Percentiles rank a stretch among this genome's conserved stretches.
These are phyloP conservation scores for Lyophyllum semitale DNA, from an alignment of 768 basidiomycete species.

Conservation along the genomic window DNA sequence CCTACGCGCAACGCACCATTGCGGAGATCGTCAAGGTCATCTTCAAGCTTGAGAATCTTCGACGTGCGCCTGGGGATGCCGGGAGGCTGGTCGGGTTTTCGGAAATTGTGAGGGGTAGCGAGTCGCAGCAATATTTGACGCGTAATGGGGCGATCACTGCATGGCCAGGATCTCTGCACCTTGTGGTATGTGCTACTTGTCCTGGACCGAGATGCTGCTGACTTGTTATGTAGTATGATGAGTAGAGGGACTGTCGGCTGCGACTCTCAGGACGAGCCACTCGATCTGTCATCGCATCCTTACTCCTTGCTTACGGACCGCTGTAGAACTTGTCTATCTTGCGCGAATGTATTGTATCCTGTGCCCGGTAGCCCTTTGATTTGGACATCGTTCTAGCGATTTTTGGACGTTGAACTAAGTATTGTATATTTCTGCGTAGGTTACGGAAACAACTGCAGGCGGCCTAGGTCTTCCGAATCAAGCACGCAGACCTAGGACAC, in stretches of 20 bases:
- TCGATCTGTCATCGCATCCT: too few species aligned
- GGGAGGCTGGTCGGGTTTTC: slow-evolving; percentile 39
- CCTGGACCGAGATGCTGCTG: neutral
- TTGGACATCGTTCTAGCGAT: too few species aligned
- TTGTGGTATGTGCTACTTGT: slow-evolving; percentile 27
- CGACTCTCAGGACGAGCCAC: too few species aligned
- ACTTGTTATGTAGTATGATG: neutral
- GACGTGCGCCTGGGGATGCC: slow-evolving; percentile 45
- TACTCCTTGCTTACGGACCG: too few species aligned
- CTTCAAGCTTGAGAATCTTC: slow-evolving; percentile 46
- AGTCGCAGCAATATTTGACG: slow-evolving; percentile 33
- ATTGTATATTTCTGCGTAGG: too few species aligned
- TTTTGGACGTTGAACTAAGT: too few species aligned
- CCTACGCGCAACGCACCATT: slow-evolving; percentile 38
- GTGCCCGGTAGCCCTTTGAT: too few species aligned
- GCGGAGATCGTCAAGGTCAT: slow-evolving; percentile 46
- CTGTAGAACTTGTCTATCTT: too few species aligned
- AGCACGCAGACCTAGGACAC: too few species aligned
- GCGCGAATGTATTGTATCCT: too few species aligned
- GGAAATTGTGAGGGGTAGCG: slow-evolving; percentile 31
- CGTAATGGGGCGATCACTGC: slow-evolving; percentile 33
- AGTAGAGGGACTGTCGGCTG: neutral
- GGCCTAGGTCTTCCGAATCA: too few species aligned
- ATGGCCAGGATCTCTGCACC: slow-evolving; percentile 39
- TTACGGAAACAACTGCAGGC: too few species aligned